phyloP scores from a whole-genome alignment of 2,329 filamentous ascomycete genomes.

The Cladosporium oxysporum region DNA sequence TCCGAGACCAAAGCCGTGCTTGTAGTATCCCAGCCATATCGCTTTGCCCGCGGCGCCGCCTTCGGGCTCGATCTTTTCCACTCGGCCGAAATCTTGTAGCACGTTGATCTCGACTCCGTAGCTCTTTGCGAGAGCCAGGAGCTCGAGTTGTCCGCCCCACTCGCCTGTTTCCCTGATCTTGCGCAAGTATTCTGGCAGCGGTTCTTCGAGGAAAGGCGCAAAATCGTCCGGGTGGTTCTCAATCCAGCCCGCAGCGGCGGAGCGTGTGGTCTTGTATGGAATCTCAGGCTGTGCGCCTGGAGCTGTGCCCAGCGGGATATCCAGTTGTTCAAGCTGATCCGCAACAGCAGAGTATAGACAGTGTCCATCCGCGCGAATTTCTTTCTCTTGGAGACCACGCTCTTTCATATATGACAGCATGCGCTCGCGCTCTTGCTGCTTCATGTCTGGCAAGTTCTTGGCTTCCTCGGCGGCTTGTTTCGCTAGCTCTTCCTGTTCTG shows the following conservation, averaged over 20 bases:
- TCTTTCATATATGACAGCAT: conserved; percentile 69
- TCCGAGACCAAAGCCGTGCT: conserved; percentile 88
- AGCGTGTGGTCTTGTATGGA: conserved; percentile 67
- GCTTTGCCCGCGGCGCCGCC: conserved; percentile 53
- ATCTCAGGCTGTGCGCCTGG: conserved; percentile 22
- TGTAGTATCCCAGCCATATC: conserved; percentile 93
- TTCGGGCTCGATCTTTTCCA: conserved; percentile 69
- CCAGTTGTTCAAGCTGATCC: conserved; percentile 66
- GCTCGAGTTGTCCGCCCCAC: conserved; percentile 93
- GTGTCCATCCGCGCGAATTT: conserved; percentile 88
- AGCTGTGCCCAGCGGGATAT: conserved; percentile 45
- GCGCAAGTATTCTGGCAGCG: conserved; percentile 68
- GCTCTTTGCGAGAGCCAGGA: conserved; percentile 77
- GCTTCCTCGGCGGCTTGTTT: conserved; percentile 75
- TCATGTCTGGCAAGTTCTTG: conserved; percentile 69
- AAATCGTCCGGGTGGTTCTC: conserved; percentile 74
- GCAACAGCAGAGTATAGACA: conserved; percentile 92
- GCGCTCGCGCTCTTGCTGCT: conserved; percentile 66
- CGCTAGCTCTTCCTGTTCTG: conserved; percentile 73
- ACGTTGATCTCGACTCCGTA: conserved; percentile 83
- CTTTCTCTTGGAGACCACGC: conserved; percentile 68
- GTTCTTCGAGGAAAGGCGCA: conserved; percentile 81
- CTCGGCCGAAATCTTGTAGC: conserved; percentile 75
- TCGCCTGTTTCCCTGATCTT: conserved; percentile 86
- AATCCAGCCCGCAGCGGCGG: conserved; percentile 77